These are phyloP conservation scores for Microcera coccophila DNA, from an alignment of 2,329 filamentous ascomycete genomes.

Conservation along the genomic window DNA sequence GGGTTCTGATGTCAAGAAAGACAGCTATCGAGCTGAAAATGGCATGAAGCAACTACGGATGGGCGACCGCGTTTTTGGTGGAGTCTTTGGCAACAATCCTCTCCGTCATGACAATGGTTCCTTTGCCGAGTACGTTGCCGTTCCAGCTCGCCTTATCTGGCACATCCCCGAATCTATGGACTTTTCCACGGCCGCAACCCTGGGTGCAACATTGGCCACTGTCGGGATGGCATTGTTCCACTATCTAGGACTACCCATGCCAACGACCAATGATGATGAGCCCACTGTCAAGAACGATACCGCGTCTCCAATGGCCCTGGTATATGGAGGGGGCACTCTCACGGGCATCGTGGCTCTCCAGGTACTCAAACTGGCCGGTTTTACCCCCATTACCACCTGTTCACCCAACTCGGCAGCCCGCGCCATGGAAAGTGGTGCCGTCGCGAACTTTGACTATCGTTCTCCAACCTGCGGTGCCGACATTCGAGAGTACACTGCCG, in stretches of 20 bases:
- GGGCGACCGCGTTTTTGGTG: conserved; percentile 13
- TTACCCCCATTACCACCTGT: conserved; percentile 9
- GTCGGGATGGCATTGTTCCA: conserved; percentile 10
- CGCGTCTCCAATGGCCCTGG: conserved; percentile 3
- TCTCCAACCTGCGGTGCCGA: conserved; percentile 9
- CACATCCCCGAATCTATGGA: conserved; percentile 7
- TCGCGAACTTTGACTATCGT: conserved; percentile 6
- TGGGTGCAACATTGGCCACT: conserved; percentile 12
- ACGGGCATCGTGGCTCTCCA: conserved; percentile 10
- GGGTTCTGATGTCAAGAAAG: conserved; percentile 8
- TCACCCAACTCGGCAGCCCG: conserved; percentile 6
- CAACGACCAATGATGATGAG: not conserved
- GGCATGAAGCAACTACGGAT: conserved; percentile 7
- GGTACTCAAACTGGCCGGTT: conserved; percentile 8
- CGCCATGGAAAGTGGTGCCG: conserved; percentile 5
- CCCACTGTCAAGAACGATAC: not conserved
- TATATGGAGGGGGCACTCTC: conserved; percentile 8
- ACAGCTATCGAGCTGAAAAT: conserved; percentile 9
- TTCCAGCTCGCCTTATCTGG: conserved; percentile 10
- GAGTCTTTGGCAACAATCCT: conserved; percentile 14
- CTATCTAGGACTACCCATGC: conserved; percentile 9
- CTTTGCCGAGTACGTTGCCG: conserved; percentile 13
- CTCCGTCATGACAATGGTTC: conserved; percentile 11
- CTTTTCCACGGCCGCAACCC: conserved; percentile 5
- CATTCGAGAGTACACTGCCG: conserved; percentile 7